Base-by-base conservation (phyloP, 176 grass and related monocot species). In the Oryza rufipogon region DNA sequence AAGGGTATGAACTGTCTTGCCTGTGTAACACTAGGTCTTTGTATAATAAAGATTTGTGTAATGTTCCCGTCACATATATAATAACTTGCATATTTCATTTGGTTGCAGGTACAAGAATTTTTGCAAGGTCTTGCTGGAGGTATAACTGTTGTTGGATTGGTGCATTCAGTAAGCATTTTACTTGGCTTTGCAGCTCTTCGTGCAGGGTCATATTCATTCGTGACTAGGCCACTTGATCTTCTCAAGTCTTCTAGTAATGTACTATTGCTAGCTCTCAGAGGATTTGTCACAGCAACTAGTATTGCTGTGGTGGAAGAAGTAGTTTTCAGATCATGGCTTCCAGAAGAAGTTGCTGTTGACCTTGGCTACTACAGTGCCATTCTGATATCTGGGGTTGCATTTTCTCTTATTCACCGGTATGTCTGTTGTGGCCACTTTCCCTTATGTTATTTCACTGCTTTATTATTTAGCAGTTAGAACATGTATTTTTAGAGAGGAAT, bases 321-420 rank as follows among this genome's bases (percentile, higher is more conserved):
- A 70, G 74, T 98, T 86, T 98, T 98, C 69, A 91, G 93, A 80
- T 93, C 96, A 71, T 98, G 96, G 96, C 91, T 98, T 81, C 83
- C 84, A 67, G 89, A 92, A 88, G 93, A 98, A 95, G 79, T 93
- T 83, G 61, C 89, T 65, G 96, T 89, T 83, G 96, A 95, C 28
- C 79, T 91, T 82, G 96, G 96, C 34, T 94, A 95, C 81, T 81
- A 90, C 83, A 81, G 51, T 61, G 91, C 93, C 65, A 85, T 98
- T 80, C 12, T 95, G 42, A 89, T 98, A 65, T 95, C 96, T 85
- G 96, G 91, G 66, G 46, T 95, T 66, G 74, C 73, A 7, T 95
- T 95, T 88, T 95, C 91, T 86, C 61, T 95, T 67, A 90, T 98
- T 90, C 89, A 98, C 81, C 63, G 96, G 96, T 98, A 94, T 73